These are phyloP conservation scores for Apiospora hydei DNA, from an alignment of 2,329 filamentous ascomycete species.

Conservation along the genomic window DNA sequence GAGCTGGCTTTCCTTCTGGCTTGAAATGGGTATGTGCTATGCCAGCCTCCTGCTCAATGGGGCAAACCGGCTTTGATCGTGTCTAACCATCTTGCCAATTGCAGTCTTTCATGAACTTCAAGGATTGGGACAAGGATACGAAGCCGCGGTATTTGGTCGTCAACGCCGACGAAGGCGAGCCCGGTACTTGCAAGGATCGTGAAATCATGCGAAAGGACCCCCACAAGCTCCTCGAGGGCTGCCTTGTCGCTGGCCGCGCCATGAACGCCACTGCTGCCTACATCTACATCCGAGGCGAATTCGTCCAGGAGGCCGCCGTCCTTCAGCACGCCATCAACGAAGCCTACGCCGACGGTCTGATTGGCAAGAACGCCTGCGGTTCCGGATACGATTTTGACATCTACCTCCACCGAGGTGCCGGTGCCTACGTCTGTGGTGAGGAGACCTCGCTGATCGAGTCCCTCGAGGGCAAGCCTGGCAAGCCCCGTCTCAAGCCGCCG, in stretches of 20 bases:
- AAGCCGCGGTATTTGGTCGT: slow-evolving; percentile 97
- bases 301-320: slow-evolving; percentile 93
- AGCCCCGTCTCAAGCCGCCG: slow-evolving; percentile 97
- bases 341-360: slow-evolving; percentile 91
- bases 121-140: slow-evolving; percentile 97
- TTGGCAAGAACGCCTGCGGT: slow-evolving; percentile 97
- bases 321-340: slow-evolving; percentile 97
- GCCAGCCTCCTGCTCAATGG: slow-evolving; percentile 14
- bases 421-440: slow-evolving; percentile 97
- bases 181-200: slow-evolving; percentile 98
- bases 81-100: slow-evolving; percentile 31
- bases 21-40: slow-evolving; percentile 86
- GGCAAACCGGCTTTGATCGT: background rate
- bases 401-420: slow-evolving; percentile 94
- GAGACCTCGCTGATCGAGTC: slow-evolving; percentile 99
- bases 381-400: slow-evolving; percentile 98
- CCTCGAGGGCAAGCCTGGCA: slow-evolving; percentile 96
- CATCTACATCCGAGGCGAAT: slow-evolving; percentile 99
- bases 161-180: slow-evolving; percentile 98
- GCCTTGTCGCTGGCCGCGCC: slow-evolving; percentile 91
- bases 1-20: slow-evolving; percentile 96
- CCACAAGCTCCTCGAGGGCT: slow-evolving; percentile 98
- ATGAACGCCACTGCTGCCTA: slow-evolving; percentile 99
- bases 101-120: slow-evolving; percentile 99
- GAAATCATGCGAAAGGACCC: slow-evolving; percentile 99